Evolutionary conservation across 2,329 filamentous ascomycete genomes (phyloP).

Genomic region (Zymoseptoria passerinii): DNA sequence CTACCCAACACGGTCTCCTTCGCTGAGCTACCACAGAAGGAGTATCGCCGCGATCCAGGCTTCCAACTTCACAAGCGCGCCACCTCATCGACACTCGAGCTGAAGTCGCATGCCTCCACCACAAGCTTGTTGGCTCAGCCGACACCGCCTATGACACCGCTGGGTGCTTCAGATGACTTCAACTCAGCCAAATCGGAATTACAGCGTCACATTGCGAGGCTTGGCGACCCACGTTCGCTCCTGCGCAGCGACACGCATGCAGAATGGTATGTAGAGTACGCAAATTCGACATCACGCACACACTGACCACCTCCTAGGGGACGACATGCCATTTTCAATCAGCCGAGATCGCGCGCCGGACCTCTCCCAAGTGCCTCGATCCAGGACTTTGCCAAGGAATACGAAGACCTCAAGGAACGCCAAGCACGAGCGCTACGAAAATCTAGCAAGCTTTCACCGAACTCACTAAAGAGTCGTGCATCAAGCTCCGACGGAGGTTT

Average conservation of each 20-base stretch:
- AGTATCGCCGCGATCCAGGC: conserved; percentile 19
- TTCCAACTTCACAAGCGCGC: conserved; percentile 26
- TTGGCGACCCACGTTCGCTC: conserved; percentile 43
- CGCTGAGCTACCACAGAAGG: conserved; percentile 43
- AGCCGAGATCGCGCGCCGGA: conserved; percentile 67
- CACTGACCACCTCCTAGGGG: conserved; percentile 36
- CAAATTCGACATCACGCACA: not conserved
- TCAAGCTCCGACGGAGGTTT: conserved; percentile 43
- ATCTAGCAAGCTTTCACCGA: conserved; percentile 13
- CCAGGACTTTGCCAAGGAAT: conserved; percentile 54
- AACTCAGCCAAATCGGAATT: conserved; percentile 33
- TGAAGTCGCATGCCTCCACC: conserved; percentile 21
- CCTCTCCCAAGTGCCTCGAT: conserved; percentile 69
- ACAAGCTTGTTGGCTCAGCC: conserved; percentile 34
- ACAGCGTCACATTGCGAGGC: conserved; percentile 46
- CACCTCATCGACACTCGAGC: conserved; percentile 37
- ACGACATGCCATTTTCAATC: conserved; percentile 53
- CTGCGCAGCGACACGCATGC: conserved; percentile 67
- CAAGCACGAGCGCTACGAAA: conserved; percentile 8
- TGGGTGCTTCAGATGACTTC: not conserved
- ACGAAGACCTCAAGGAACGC: conserved; percentile 29
- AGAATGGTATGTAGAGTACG: conserved; percentile 48
- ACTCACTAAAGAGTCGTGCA: conserved; percentile 21
- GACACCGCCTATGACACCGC: conserved; percentile 37
- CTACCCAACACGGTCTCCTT: conserved; percentile 91